Conservation (phyloP, 1,284 basidiomycete genomes). For the Cerioporus squamosus region DNA sequence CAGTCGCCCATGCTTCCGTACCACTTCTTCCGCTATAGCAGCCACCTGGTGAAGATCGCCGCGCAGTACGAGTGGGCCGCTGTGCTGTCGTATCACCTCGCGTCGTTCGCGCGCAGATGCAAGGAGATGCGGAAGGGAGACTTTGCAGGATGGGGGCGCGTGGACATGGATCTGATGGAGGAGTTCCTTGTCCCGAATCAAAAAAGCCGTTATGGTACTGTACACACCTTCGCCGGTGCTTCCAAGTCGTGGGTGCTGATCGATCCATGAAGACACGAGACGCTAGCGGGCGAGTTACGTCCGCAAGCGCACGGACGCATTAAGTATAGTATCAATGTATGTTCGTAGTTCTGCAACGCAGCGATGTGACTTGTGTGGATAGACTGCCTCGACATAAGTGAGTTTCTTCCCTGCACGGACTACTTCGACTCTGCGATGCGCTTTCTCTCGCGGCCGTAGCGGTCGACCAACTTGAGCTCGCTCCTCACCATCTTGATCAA, state of each 20-base stretch:
- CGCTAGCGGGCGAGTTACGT: neutral
- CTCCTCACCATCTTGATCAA: too few species aligned
- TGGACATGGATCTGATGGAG: slow-evolving; percentile 39
- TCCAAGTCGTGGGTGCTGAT: slow-evolving; percentile 23
- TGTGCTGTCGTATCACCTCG: slow-evolving; percentile 39
- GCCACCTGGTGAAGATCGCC: slow-evolving; percentile 36
- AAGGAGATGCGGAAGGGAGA: slow-evolving; percentile 39
- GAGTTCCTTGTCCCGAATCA: slow-evolving; percentile 36
- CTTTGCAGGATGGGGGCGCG: slow-evolving; percentile 36
- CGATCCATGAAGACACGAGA: slow-evolving; percentile 17
- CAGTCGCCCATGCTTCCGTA: slow-evolving; percentile 32
- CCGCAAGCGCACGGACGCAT: too few species aligned
- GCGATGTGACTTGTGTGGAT: too few species aligned
- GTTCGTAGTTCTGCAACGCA: too few species aligned
- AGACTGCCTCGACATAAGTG: too few species aligned
- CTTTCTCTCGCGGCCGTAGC: too few species aligned
- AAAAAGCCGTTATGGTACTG: slow-evolving; percentile 29
- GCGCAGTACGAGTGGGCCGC: slow-evolving; percentile 39
- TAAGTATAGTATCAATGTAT: too few species aligned
- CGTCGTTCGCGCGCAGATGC: slow-evolving; percentile 36
- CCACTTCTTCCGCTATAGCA: slow-evolving; percentile 38
- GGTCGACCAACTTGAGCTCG: too few species aligned
- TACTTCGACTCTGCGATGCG: too few species aligned
- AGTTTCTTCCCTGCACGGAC: too few species aligned
- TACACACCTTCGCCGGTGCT: slow-evolving; percentile 13